Evolutionary conservation across 2,329 filamentous ascomycete genomes (phyloP).

Genomic region (Calonectria multiphialidica): DNA sequence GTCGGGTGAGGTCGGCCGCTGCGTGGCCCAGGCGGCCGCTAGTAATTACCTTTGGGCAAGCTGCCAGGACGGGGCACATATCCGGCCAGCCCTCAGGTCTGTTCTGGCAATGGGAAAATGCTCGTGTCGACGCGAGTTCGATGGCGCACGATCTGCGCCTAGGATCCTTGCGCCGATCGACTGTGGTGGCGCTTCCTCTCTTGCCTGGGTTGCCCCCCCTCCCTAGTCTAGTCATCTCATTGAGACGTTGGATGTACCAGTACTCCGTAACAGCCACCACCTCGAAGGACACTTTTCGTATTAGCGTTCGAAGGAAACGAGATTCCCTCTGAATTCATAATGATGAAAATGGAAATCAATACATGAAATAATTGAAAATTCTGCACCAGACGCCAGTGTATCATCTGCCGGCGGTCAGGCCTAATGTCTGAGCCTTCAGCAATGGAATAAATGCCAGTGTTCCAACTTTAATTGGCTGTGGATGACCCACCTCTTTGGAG

Average conservation of each 20-base stretch:
- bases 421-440: constrained; percentile 21
- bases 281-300: constrained; percentile 6
- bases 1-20: constrained; percentile 25
- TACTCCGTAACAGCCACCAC: neutral
- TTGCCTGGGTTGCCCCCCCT: constrained; percentile 17
- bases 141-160: constrained; percentile 41
- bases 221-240: constrained; percentile 18
- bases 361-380: constrained; percentile 8
- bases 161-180: constrained; percentile 44
- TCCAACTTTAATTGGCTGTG: constrained; percentile 34
- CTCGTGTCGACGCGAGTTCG: constrained; percentile 33
- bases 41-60: constrained; percentile 7
- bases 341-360: neutral
- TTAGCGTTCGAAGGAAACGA: neutral
- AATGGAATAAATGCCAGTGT: constrained; percentile 27
- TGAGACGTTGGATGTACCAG: constrained; percentile 18
- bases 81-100: constrained; percentile 29
- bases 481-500: constrained; percentile 27
- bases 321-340: neutral
- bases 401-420: constrained; percentile 24
- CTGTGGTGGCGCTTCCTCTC: constrained; percentile 39
- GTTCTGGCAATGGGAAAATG: constrained; percentile 28
- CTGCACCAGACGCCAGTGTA: constrained; percentile 22
- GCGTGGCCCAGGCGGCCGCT: constrained; percentile 9
- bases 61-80: constrained; percentile 14